Percentiles rank a stretch among this genome's conserved stretches.
phyloP scores from a whole-genome alignment of 225 moss, liverwort and hornwort genomes.

The Anthoceros angustus region DNA sequence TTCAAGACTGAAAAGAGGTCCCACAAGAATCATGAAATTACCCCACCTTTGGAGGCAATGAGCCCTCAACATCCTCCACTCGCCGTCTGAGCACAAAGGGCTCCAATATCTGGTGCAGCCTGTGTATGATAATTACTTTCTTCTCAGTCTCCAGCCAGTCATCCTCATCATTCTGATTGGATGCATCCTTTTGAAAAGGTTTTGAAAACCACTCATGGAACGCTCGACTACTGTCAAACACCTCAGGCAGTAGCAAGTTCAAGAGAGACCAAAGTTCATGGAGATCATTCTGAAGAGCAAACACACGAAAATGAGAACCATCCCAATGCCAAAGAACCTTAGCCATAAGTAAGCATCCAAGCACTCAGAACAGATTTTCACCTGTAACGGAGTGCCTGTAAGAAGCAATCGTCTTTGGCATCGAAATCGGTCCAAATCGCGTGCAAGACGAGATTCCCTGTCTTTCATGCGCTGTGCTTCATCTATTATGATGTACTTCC shows the following conservation, averaged over 20 bases:
- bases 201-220: conserved; percentile 99
- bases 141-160: conserved; percentile 99
- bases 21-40: not conserved
- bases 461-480: conserved; percentile 99
- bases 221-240: conserved; percentile 91
- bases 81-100: conserved; percentile 98
- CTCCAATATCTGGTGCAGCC: conserved; percentile 93
- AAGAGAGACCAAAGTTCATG: conserved; percentile 98
- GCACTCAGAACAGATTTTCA: conserved; percentile 4
- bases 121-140: conserved; percentile 94
- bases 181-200: conserved; percentile 77
- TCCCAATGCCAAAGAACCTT: not conserved
- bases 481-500: conserved; percentile 98
- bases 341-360: not conserved
- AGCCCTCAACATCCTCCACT: conserved; percentile 99
- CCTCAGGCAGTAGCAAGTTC: conserved; percentile 88
- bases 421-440: conserved; percentile 92
- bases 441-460: conserved; percentile 94
- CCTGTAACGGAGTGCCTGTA: conserved; percentile 95
- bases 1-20: not conserved
- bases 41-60: conserved; percentile 81
- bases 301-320: conserved; percentile 7
- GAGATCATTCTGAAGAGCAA: conserved; percentile 63
- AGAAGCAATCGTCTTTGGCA: conserved; percentile 91
- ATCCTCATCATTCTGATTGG: conserved; percentile 68